Conservation (phyloP, 805 yeast species). For the Candida rishiriensis region DNA sequence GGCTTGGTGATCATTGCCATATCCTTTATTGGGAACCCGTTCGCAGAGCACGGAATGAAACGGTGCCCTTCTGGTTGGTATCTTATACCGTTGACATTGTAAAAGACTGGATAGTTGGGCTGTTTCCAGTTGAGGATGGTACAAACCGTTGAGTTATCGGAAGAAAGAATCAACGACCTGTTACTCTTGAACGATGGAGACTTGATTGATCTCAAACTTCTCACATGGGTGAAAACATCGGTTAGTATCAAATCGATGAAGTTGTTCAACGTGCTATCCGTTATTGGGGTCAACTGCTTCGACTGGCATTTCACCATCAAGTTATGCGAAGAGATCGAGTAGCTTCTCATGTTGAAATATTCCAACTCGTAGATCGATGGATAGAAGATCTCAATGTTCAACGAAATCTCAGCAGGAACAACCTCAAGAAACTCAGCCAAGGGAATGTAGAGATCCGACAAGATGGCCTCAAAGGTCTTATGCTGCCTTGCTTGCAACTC, state of each 20-base stretch:
- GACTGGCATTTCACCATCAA: conserved; percentile 11
- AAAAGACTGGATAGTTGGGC: conserved; percentile 93
- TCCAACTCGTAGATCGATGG: conserved; percentile 51
- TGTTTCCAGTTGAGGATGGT: conserved; percentile 96
- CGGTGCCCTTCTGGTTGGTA: conserved; percentile 24
- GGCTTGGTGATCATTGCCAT: conserved; percentile 2
- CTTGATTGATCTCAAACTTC: conserved; percentile 37
- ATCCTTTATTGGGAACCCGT: conserved; percentile 30
- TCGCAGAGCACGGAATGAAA: conserved; percentile 37
- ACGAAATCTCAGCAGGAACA: conserved; percentile 55
- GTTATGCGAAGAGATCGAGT: conserved; percentile 18
- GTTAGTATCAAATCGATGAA: conserved; percentile 73
- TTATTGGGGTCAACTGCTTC: conserved; percentile 14
- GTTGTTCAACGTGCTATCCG: conserved; percentile 48
- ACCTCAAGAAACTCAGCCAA: conserved; percentile 53
- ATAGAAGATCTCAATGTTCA: conserved; percentile 70
- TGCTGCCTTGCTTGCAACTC: conserved; percentile 10
- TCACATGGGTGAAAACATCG: conserved; percentile 73
- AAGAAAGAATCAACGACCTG: conserved; percentile 76
- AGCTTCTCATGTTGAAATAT: conserved; percentile 24
- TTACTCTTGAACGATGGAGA: conserved; percentile 28
- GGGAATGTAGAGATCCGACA: conserved; percentile 50
- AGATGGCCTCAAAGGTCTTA: conserved; percentile 37
- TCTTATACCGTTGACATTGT: conserved; percentile 67
- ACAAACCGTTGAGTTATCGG: conserved; percentile 86